A percentile compares a stretch with the other conserved stretches of the same genome.
These are phyloP conservation scores for Proliferodiscus dingleyae DNA, from an alignment of 2,329 filamentous ascomycete genomes.

Conservation along the genomic window DNA sequence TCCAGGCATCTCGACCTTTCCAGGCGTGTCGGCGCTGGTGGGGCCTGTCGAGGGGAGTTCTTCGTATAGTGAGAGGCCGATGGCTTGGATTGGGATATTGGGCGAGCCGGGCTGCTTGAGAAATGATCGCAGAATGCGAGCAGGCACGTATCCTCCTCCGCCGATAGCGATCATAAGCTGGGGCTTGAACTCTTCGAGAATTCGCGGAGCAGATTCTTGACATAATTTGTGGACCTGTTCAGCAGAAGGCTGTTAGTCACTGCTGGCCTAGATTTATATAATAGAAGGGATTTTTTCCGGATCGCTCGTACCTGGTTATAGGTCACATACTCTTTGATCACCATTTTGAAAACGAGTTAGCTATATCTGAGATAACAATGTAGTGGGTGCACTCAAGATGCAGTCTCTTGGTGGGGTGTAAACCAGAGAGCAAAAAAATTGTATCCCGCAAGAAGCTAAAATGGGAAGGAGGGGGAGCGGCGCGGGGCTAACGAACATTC, in stretches of 20 bases:
- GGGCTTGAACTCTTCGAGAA: conserved; percentile 81
- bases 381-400: conserved; percentile 1
- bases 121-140: conserved; percentile 94
- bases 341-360: conserved; percentile 49
- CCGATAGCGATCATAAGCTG: conserved; percentile 98
- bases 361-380: background rate
- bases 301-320: conserved; percentile 73
- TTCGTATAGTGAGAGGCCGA: conserved; percentile 96
- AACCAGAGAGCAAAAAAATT: conserved; percentile 13
- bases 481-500: too few relatives aligned
- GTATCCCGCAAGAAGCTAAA: conserved; percentile 3
- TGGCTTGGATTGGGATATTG: conserved; percentile 99
- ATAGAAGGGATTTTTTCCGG: conserved; percentile 7
- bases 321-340: conserved; percentile 82
- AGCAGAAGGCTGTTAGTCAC: conserved; percentile 18
- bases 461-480: conserved; percentile 9
- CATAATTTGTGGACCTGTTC: conserved; percentile 92
- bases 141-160: conserved; percentile 93
- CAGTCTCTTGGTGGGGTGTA: conserved; percentile 9
- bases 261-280: conserved; percentile 10
- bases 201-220: conserved; percentile 74
- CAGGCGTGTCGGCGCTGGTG: conserved; percentile 42
- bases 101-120: conserved; percentile 80
- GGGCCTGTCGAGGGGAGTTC: conserved; percentile 57
- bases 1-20: conserved; percentile 53